Percentiles rank a stretch among this genome's conserved stretches.
Conservation (phyloP, 208 protist species). For the Leishmania arabica region DNA sequence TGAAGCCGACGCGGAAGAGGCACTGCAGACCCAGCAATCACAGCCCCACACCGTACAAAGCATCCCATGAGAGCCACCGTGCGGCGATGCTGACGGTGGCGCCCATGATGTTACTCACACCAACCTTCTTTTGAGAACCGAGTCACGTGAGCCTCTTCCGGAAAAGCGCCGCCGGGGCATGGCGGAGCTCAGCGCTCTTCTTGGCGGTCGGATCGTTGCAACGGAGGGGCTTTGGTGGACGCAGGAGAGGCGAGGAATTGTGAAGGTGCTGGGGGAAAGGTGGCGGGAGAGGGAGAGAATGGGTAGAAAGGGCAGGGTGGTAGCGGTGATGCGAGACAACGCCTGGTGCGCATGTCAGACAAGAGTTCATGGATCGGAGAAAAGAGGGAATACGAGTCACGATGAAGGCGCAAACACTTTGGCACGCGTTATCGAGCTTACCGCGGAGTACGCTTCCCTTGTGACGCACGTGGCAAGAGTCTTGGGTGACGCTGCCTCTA, state of each 20-base stretch:
- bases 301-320: not conserved
- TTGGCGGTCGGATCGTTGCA: not conserved
- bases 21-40: slow-evolving; percentile 58
- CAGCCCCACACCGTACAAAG: slow-evolving; percentile 61
- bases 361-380: not conserved
- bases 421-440: not conserved
- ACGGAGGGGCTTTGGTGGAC: not conserved
- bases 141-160: too few relatives aligned
- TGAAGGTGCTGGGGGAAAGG: not conserved
- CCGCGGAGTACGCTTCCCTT: not conserved
- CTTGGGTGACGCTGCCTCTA: not conserved
- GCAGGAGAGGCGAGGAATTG: too few relatives aligned
- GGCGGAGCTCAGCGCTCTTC: not conserved
- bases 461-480: not conserved
- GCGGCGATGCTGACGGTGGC: slow-evolving; percentile 49
- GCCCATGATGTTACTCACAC: slow-evolving; percentile 52
- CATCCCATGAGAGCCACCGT: slow-evolving; percentile 52
- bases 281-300: not conserved
- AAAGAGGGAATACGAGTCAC: not conserved
- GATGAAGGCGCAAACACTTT: not conserved
- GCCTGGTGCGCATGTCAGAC: not conserved
- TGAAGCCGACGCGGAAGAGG: slow-evolving; percentile 61
- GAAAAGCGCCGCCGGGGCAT: not conserved
- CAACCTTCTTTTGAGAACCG: slow-evolving; percentile 34
- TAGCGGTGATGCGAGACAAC: not conserved